phyloP scores from a whole-genome alignment of 306 rosid genomes.

The Sphenostylis stenocarpa region DNA sequence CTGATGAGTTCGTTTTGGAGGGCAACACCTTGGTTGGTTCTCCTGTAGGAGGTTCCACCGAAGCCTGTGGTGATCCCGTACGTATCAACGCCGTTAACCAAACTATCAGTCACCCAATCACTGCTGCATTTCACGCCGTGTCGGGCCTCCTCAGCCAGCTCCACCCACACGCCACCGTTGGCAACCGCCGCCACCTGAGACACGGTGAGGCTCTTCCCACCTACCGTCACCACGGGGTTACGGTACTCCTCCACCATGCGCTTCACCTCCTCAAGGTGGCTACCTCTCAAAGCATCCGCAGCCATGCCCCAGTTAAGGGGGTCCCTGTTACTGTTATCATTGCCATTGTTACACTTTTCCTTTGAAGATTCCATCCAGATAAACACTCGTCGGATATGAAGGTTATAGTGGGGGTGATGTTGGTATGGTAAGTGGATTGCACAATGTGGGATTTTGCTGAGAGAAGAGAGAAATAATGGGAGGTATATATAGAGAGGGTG shows the following conservation, averaged over 20 bases:
- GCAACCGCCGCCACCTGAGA: conserved; percentile 82
- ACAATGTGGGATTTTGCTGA: too few species aligned
- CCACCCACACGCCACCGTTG: conserved; percentile 39
- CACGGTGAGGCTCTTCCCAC: conserved; percentile 61
- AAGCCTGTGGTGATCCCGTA: conserved; percentile 87
- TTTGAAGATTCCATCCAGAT: too few species aligned
- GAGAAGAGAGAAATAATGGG: too few species aligned
- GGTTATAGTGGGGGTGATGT: too few species aligned
- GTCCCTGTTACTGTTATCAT: not conserved
- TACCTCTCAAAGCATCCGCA: conserved; percentile 61
- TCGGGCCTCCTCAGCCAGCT: conserved; percentile 54
- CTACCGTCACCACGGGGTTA: conserved; percentile 54
- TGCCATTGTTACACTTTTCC: not conserved
- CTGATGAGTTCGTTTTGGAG: conserved; percentile 86
- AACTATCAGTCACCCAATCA: conserved; percentile 77
- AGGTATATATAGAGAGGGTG: too few species aligned
- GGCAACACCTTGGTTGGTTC: conserved; percentile 79
- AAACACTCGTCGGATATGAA: too few species aligned
- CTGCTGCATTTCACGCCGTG: conserved; percentile 68
- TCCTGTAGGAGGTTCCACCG: conserved; percentile 86
- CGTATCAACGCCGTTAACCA: conserved; percentile 74
- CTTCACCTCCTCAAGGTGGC: conserved; percentile 80
- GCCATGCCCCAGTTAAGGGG: conserved; percentile 74
- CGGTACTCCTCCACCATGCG: conserved; percentile 75
- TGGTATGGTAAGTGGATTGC: too few species aligned